phyloP scores from a whole-genome alignment of 345 rosid genomes.

The Cochlearia excelsa region DNA sequence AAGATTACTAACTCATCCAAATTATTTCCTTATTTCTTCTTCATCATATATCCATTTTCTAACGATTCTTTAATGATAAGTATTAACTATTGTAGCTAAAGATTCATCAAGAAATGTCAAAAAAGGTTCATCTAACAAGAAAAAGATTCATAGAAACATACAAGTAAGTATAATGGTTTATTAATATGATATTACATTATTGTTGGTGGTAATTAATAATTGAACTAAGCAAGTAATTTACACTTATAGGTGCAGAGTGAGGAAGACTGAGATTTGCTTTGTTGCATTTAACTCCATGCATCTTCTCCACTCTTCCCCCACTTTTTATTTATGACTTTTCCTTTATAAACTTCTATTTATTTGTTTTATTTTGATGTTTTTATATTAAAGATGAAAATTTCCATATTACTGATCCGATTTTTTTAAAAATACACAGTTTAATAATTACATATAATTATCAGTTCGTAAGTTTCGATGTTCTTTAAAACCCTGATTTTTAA shows the following conservation, averaged over 20 bases:
- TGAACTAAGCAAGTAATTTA: slow-evolving; percentile 34
- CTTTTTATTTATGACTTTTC: slow-evolving; percentile 14
- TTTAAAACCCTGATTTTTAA: too few relatives aligned
- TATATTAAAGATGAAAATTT: neutral
- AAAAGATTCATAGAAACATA: too few relatives aligned
- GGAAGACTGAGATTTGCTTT: slow-evolving; percentile 36
- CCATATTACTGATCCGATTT: neutral
- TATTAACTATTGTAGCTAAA: too few relatives aligned
- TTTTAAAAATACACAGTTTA: too few relatives aligned
- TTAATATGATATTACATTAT: neutral
- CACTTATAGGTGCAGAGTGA: slow-evolving; percentile 35
- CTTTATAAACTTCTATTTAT: neutral
- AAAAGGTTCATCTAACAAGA: too few relatives aligned
- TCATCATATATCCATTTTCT: too few relatives aligned
- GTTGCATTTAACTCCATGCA: slow-evolving; percentile 38
- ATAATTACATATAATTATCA: too few relatives aligned
- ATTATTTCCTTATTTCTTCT: too few relatives aligned
- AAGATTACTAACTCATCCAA: neutral
- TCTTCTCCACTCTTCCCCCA: slow-evolving; percentile 16
- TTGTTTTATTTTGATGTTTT: neutral
- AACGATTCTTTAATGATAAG: too few relatives aligned
- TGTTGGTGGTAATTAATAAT: slow-evolving; percentile 19
- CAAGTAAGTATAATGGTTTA: too few relatives aligned
- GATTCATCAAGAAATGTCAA: too few relatives aligned
- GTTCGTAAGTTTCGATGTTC: too few relatives aligned